phyloP scores from a whole-genome alignment of 176 grass and related monocot genomes.

The Stipa capillata region DNA sequence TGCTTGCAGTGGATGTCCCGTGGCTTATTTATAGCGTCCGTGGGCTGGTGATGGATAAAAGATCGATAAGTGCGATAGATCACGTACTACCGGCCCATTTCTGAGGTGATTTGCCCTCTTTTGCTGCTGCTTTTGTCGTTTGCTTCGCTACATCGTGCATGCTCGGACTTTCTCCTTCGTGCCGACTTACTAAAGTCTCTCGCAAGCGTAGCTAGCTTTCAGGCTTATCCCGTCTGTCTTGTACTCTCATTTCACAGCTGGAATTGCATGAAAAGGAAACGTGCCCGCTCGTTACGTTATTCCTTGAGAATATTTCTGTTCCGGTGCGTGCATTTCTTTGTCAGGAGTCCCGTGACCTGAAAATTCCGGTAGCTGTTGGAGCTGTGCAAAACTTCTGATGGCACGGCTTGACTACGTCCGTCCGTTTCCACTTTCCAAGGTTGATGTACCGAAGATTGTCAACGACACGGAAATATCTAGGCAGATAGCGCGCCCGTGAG shows the following conservation, averaged over 20 bases:
- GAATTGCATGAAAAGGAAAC: constrained; percentile 18
- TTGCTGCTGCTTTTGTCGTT: neutral
- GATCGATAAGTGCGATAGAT: neutral
- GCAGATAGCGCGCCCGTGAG: constrained; percentile 12
- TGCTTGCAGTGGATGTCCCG: constrained; percentile 22
- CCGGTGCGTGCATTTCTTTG: too few species aligned
- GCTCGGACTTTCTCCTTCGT: neutral
- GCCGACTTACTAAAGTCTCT: constrained; percentile 13
- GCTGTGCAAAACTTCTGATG: neutral
- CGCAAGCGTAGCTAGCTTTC: constrained; percentile 14
- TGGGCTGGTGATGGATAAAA: neutral
- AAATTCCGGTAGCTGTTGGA: constrained; percentile 30
- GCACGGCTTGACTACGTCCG: neutral
- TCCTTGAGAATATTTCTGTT: neutral
- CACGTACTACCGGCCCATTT: constrained; percentile 28
- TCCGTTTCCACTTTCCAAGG: neutral
- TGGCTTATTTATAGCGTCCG: constrained; percentile 26
- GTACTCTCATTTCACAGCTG: too few species aligned
- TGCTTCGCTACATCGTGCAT: neutral
- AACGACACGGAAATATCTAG: neutral
- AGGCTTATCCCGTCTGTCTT: constrained; percentile 11
- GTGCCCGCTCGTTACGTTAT: neutral
- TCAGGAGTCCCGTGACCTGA: constrained; percentile 9
- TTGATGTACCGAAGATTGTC: neutral
- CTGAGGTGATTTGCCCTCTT: neutral